Conservation (phyloP, 2,329 filamentous ascomycete genomes). For the Bimuria novae-zelandiae region DNA sequence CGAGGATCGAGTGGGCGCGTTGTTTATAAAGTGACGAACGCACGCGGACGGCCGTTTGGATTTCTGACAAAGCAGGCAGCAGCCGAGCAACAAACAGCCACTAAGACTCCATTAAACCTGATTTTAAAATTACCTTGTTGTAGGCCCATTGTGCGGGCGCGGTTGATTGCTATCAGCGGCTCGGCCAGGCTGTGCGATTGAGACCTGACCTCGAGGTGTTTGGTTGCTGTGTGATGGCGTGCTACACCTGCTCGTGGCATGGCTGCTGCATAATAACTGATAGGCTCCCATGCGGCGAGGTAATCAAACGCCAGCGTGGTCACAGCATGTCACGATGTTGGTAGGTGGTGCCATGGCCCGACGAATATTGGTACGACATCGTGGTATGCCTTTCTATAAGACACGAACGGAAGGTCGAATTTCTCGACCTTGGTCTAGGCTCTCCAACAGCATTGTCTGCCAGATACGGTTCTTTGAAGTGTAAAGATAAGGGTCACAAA, state of each 20-base stretch:
- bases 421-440: too few species aligned
- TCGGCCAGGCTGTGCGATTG: background rate
- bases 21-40: background rate
- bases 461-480: too few species aligned
- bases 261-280: background rate
- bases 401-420: too few species aligned
- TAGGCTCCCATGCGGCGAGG: background rate
- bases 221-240: background rate
- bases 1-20: background rate
- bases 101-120: background rate
- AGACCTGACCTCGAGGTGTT: background rate
- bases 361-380: background rate
- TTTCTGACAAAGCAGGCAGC: background rate
- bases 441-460: too few species aligned
- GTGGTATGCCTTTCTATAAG: background rate
- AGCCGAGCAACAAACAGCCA: constrained; percentile 1
- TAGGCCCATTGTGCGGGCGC: background rate
- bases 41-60: background rate
- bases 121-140: background rate
- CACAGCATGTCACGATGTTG: constrained; percentile 2
- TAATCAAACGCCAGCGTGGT: constrained; percentile 1
- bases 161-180: background rate
- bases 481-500: background rate
- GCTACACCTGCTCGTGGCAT: constrained; percentile 1
- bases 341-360: background rate